A percentile compares a stretch with the other conserved stretches of the same genome.
Evolutionary conservation across 202 grass and related monocot genomes (phyloP).

Genomic region (Eragrostis tef): DNA sequence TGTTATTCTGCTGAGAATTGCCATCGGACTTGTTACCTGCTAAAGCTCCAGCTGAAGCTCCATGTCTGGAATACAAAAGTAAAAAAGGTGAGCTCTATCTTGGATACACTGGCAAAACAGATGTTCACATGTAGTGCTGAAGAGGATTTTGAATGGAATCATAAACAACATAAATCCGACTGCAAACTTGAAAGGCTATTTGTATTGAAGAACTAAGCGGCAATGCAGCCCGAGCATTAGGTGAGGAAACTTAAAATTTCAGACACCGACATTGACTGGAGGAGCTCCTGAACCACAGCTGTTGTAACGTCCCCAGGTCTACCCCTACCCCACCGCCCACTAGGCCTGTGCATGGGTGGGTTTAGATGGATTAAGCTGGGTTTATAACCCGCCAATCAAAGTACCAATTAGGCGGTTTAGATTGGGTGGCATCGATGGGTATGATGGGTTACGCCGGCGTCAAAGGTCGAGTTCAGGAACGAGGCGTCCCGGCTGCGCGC

Average conservation of each 20-base stretch:
- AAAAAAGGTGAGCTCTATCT: slow-evolving; percentile 30
- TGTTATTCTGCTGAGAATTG: slow-evolving; percentile 59
- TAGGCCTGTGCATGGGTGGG: too few relatives aligned
- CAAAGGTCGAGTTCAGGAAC: too few relatives aligned
- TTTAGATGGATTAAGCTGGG: too few relatives aligned
- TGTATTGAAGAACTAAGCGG: not conserved
- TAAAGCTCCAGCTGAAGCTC: slow-evolving; percentile 52
- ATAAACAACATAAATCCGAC: not conserved
- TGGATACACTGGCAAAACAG: slow-evolving; percentile 5
- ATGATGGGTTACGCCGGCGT: too few relatives aligned
- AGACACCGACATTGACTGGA: not conserved
- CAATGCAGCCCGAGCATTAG: not conserved
- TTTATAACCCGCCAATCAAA: too few relatives aligned
- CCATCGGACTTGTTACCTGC: slow-evolving; percentile 63
- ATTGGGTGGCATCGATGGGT: too few relatives aligned
- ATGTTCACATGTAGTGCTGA: not conserved
- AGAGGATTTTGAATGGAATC: not conserved
- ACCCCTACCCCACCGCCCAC: not conserved
- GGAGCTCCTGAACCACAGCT: not conserved
- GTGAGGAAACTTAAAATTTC: slow-evolving; percentile 12
- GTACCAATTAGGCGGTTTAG: too few relatives aligned
- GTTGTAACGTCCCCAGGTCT: not conserved
- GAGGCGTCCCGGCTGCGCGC: too few relatives aligned
- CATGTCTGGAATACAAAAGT: slow-evolving; percentile 57
- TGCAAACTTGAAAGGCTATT: not conserved